Base-by-base conservation (phyloP, 441 rosid species). In the Metrosideros polymorpha region DNA sequence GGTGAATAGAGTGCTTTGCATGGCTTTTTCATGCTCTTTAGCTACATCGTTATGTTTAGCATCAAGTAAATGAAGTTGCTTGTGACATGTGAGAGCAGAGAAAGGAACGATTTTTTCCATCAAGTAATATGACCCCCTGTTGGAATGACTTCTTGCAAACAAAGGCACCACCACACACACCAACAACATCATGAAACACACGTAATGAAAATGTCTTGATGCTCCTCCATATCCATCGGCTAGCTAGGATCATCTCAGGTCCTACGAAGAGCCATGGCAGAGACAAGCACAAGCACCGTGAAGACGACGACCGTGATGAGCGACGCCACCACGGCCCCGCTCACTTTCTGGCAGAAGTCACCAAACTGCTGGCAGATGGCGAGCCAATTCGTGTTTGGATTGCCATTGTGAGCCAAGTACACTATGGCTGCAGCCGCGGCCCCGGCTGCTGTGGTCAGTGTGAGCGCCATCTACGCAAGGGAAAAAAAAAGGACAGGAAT, bases 391-490 rank as follows among this genome's bases (percentile, higher is more conserved):
- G 97, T 86, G 89, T 87, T 91, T 29, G 93, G 83, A 85, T 93
- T 96, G 13, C 99, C 99, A 27, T 91, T 92, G 83, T 97, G 99
- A 30, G 98, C 98, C 87, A 96, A 85, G 89, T 93, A 94, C 54
- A 94, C 92, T 18, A 94, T 90, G 9, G 97, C 90, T 24, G 98
- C 94, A 8, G 96, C 90, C 2, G 97, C 93, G 0, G 96, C 91
- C 29, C 94, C 97, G 0, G 93, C 92, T 6, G 93, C 92, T 29
- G 89, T 87, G 9, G 91, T 89, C 30, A 97, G 84, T 2, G 91
- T 92, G 87, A 91, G 87, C 82, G 91, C 91, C 66, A 89, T 92
- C 98, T 97, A 39, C 50, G 63, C 42, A n/a, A 15, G 18, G n/a
- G 84, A 25, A 6, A 9, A 3, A 85, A 32, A 22, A 25, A 1